Conservation (phyloP, 1,139 yeast species). For the Debaryomyces sp. region DNA sequence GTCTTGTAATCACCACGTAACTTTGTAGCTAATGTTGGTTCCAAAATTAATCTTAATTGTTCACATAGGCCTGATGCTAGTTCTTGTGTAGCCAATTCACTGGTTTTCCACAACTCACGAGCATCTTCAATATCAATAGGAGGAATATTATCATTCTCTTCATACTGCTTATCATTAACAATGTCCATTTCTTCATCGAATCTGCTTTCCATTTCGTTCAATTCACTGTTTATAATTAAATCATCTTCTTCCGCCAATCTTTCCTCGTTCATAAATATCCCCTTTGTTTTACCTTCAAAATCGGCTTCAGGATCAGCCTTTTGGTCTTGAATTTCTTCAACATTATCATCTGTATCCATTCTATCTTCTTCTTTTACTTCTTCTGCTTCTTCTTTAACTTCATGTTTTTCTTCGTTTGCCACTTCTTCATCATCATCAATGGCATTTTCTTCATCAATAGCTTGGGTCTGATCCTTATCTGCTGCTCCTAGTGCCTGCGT, state of each 20-base stretch:
- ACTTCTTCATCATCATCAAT: slow-evolving; percentile 65
- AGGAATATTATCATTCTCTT: slow-evolving; percentile 33
- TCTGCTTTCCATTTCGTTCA: slow-evolving; percentile 29
- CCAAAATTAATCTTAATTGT: slow-evolving; percentile 87
- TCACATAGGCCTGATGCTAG: slow-evolving; percentile 87
- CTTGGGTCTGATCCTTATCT: slow-evolving; percentile 73
- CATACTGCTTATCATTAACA: slow-evolving; percentile 20
- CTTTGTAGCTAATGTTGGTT: slow-evolving; percentile 94
- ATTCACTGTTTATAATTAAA: slow-evolving; percentile 30
- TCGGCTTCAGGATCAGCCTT: slow-evolving; percentile 43
- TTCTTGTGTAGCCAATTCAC: slow-evolving; percentile 84
- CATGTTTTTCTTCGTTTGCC: slow-evolving; percentile 21
- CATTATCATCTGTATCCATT: slow-evolving; percentile 14
- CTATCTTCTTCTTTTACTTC: slow-evolving; percentile 10
- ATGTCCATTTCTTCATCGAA: slow-evolving; percentile 22
- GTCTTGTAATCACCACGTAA: slow-evolving; percentile 95
- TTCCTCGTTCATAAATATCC: slow-evolving; percentile 56
- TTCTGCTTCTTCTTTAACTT: slow-evolving; percentile 21
- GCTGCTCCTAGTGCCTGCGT: slow-evolving; percentile 96
- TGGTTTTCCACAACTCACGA: slow-evolving; percentile 75
- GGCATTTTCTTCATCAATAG: slow-evolving; percentile 81
- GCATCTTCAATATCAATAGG: slow-evolving; percentile 66
- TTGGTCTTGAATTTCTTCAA: slow-evolving; percentile 25
- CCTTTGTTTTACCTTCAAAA: slow-evolving; percentile 54
- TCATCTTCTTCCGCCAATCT: slow-evolving; percentile 29